Conservation (phyloP, 441 rosid species). For the Cnidoscolus chayamansa region DNA sequence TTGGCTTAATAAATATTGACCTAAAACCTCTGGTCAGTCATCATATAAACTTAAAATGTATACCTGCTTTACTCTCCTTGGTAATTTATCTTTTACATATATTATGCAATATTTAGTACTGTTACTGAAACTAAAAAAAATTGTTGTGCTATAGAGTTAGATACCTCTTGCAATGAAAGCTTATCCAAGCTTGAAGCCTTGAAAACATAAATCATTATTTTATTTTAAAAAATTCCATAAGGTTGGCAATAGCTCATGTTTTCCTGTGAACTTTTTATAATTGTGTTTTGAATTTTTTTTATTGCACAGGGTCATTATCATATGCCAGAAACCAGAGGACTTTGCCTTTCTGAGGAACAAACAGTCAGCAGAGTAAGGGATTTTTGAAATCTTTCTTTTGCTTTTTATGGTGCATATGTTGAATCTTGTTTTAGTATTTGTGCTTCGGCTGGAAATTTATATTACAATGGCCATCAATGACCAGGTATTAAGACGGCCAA, state of each 20-base stretch:
- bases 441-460: constrained; percentile 20
- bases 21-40: background rate
- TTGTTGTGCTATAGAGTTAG: background rate
- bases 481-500: constrained; percentile 78
- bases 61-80: background rate
- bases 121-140: background rate
- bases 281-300: constrained; percentile 11
- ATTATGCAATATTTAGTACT: background rate
- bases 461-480: constrained; percentile 17
- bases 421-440: background rate
- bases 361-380: constrained; percentile 69
- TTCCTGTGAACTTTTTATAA: background rate
- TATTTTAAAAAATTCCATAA: background rate
- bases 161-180: background rate
- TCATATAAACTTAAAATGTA: background rate
- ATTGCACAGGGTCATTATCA: constrained; percentile 82
- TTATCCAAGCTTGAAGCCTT: background rate
- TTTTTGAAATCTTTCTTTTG: constrained; percentile 8
- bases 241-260: background rate
- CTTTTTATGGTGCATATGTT: constrained; percentile 11
- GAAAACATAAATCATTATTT: too few species aligned
- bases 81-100: background rate
- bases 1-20: background rate
- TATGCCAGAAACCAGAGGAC: constrained; percentile 97
- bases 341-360: constrained; percentile 96